These are phyloP conservation scores for Rugonectria rugulosa DNA, from an alignment of 2,329 filamentous ascomycete species.

Conservation along the genomic window DNA sequence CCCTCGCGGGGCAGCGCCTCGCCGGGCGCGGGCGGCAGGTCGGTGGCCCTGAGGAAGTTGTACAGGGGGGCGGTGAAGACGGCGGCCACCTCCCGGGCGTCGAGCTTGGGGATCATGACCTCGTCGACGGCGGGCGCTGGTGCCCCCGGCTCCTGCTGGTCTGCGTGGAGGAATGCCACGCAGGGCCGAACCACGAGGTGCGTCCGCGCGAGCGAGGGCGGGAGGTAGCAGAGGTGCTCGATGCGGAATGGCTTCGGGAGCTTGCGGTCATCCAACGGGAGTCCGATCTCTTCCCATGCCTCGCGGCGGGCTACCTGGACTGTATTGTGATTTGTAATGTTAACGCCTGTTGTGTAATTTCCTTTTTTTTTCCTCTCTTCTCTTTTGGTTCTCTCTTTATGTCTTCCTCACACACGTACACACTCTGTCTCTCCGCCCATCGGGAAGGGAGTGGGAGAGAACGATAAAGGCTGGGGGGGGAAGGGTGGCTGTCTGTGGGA, in stretches of 20 bases:
- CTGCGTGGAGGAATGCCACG: slow-evolving; percentile 78
- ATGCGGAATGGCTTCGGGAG: slow-evolving; percentile 82
- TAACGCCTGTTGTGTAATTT: too few species aligned
- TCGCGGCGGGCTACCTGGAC: slow-evolving; percentile 89
- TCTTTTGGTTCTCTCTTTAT: background rate
- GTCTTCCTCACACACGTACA: too few species aligned
- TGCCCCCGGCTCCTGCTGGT: slow-evolving; percentile 49
- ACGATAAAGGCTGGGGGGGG: background rate
- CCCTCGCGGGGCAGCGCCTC: slow-evolving; percentile 53
- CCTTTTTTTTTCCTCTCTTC: too few species aligned
- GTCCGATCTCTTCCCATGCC: slow-evolving; percentile 91
- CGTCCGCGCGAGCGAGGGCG: slow-evolving; percentile 76
- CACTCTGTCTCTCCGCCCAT: too few species aligned
- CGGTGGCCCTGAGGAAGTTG: slow-evolving; percentile 74
- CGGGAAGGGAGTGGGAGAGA: too few species aligned
- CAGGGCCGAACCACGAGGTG: slow-evolving; percentile 78
- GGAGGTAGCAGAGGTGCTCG: slow-evolving; percentile 87
- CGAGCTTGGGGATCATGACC: slow-evolving; percentile 78
- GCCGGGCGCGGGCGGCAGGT: slow-evolving; percentile 57
- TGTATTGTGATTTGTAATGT: slow-evolving; percentile 34
- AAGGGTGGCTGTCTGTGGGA: background rate
- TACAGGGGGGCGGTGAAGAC: slow-evolving; percentile 91
- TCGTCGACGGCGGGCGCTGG: slow-evolving; percentile 64
- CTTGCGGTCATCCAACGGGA: slow-evolving; percentile 73
- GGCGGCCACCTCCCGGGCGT: slow-evolving; percentile 90